Base-by-base conservation (phyloP, 2,329 filamentous ascomycete genomes). In the Fusarium setosum region DNA sequence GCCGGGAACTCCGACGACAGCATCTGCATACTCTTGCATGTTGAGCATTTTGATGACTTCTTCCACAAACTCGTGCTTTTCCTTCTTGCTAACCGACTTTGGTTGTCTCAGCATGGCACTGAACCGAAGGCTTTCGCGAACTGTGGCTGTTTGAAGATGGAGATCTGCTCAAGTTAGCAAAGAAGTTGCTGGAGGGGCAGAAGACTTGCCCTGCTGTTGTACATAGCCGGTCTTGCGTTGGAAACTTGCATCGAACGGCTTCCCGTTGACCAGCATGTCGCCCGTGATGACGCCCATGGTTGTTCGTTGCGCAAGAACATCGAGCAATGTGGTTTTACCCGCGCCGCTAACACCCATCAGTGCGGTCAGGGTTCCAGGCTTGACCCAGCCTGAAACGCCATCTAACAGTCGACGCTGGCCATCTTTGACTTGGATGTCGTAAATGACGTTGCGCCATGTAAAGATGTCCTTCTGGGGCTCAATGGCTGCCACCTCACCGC, bases 321-420 rank as follows among this genome's bases (percentile, higher is more conserved):
- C 80, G 2, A 82, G 70, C 6, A 82, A 75, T 0, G 80, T 82
- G 2, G 80, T 82, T 67, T 82, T 82, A 0, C 80, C 80, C 0
- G 80, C 80, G 23, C 80, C 80, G 20, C 73, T 87, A 1, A 89
- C 87, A 37, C 90, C 87, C 87, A 90, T 90, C 6, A 96, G 82
- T 2, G 93, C 93, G 4, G 93, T 97, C 31, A 96, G 80, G 2
- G 92, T 96, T 26, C 94, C 94, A 0, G 94, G 94, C 75, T 94
- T 94, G 56, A 97, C 92, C 92, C 92, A 97, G 6, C 94, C 94
- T 68, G 92, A 88, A 2, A 97, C 91, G 56, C 94, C 82, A 67
- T 97, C 90, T 51, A 97, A 79, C 61, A 97, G 75, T 17, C 90
- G 85, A n/a, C 92, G 86, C 1, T 83, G 79, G 65, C 92, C 86